Evolutionary conservation across 345 rosid species (phyloP), one percentile per base, ranked within the genome.

Genomic region (Hibiscus syriacus): DNA sequence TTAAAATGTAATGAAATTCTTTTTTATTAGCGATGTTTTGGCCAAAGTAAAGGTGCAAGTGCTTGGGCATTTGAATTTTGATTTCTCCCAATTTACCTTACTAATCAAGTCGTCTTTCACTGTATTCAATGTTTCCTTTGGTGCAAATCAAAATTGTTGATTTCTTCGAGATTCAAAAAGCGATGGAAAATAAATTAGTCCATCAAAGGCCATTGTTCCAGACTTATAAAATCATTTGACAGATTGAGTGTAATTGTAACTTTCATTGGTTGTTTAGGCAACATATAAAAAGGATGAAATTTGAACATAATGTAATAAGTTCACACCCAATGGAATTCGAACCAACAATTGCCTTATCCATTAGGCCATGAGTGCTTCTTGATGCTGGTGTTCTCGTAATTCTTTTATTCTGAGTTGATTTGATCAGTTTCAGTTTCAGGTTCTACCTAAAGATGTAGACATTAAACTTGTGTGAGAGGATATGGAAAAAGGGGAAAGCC

Each of bases 101-200:
- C 49, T 43, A 3, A 43, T 43, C 49, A n/a, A n/a, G 3, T n/a
- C n/a, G 5, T 12, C 0, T 43, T 14, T 14, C 17, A 3, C 1
- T 14, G 17, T n/a, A n/a, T 77, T 73, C 87, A 84, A 90, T 80
- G 43, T 88, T 88, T 55, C 90, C 94, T 55, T 84, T 86, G 17
- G 79, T 84, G 66, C 98, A 93, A 80, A 90, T 87, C 71, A 93
- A 86, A 59, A 90, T 92, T 16, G 68, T 88, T 16, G 96, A 93
- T 67, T 93, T 93, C 69, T 93, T 93, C 60, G 85, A 87, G 69
- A 90, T 92, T 72, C 89, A 83, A 79, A 78, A 67, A 25, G 23
- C 69, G 12, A 27, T 68, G 23, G 67, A 71, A 14, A 73, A 52
- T 41, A 6, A 23, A 14, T 6, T 25, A 23, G 13, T 22, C 66